These are phyloP conservation scores for Erythrophleum ivorense DNA, from an alignment of 331 rosid genomes.

Conservation along the genomic window DNA sequence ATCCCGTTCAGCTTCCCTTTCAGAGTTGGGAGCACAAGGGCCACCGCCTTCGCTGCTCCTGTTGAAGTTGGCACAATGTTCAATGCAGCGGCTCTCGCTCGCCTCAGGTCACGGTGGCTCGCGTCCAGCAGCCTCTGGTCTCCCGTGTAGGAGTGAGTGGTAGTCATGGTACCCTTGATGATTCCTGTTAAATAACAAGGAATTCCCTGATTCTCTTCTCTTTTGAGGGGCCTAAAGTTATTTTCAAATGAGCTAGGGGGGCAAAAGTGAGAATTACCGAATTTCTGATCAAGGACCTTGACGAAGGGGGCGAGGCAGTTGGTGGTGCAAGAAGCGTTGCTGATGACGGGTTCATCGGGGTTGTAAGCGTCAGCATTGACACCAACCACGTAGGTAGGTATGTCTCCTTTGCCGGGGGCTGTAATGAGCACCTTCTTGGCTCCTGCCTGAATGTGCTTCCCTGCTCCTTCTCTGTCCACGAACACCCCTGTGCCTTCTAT, in stretches of 20 bases:
- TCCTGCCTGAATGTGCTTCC: constrained; percentile 91
- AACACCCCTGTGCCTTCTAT: constrained; percentile 98
- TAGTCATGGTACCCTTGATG: constrained; percentile 98
- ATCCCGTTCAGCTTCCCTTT: constrained; percentile 95
- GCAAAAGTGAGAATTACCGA: constrained; percentile 51
- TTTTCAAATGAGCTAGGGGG: neutral
- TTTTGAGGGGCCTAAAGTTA: neutral
- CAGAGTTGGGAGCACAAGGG: constrained; percentile 88
- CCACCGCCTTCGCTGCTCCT: constrained; percentile 99
- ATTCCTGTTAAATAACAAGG: constrained; percentile 51
- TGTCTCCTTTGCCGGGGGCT: constrained; percentile 99
- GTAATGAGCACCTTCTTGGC: constrained; percentile 97
- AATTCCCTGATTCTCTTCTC: too few relatives aligned
- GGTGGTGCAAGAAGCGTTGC: constrained; percentile 99
- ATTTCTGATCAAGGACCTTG: constrained; percentile 95
- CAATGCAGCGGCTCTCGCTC: constrained; percentile 95
- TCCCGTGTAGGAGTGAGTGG: constrained; percentile 97
- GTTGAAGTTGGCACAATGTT: constrained; percentile 98
- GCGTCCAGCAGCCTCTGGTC: constrained; percentile 99
- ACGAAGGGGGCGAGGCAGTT: constrained; percentile 99
- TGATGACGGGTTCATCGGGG: constrained; percentile 76
- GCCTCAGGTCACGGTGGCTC: constrained; percentile 97
- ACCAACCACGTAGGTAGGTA: constrained; percentile 51
- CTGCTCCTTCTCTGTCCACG: constrained; percentile 97
- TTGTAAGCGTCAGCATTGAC: constrained; percentile 83